phyloP scores from a whole-genome alignment of 257 asterid species.

The Solanum etuberosum region DNA sequence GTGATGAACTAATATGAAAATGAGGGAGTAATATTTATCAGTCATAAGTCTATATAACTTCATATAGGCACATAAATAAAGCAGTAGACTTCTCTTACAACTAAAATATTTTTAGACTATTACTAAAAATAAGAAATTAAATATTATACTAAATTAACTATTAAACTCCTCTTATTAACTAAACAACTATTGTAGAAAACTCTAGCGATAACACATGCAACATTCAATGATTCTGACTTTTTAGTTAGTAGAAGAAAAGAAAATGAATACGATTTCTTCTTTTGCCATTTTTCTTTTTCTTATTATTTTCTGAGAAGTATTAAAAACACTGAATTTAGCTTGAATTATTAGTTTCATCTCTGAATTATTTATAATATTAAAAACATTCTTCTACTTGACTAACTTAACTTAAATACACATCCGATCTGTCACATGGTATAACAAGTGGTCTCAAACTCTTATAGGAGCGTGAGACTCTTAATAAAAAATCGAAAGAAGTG shows the following conservation, averaged over 20 bases:
- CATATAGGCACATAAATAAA: not conserved
- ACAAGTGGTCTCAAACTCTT: too few species aligned
- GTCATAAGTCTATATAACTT: not conserved
- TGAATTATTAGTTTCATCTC: too few species aligned
- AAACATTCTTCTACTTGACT: fast-evolving
- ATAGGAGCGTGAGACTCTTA: too few species aligned
- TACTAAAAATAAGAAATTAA: not conserved
- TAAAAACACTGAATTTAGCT: too few species aligned
- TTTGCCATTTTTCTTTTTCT: not conserved
- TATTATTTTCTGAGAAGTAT: too few species aligned
- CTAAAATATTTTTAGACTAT: not conserved
- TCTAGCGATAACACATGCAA: not conserved
- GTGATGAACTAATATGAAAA: too few species aligned
- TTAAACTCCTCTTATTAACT: not conserved
- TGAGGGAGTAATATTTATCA: too few species aligned
- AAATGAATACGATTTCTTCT: not conserved
- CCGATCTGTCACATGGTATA: too few species aligned
- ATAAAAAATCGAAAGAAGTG: too few species aligned
- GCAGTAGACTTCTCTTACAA: not conserved
- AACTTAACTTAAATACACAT: too few species aligned
- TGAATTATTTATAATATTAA: too few species aligned
- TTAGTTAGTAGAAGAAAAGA: not conserved
- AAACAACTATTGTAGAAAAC: not conserved
- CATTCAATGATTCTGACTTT: not conserved
- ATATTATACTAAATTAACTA: not conserved